Base-by-base conservation (phyloP, 2,329 filamentous ascomycete genomes). In the Aspergillus calidoustus region DNA sequence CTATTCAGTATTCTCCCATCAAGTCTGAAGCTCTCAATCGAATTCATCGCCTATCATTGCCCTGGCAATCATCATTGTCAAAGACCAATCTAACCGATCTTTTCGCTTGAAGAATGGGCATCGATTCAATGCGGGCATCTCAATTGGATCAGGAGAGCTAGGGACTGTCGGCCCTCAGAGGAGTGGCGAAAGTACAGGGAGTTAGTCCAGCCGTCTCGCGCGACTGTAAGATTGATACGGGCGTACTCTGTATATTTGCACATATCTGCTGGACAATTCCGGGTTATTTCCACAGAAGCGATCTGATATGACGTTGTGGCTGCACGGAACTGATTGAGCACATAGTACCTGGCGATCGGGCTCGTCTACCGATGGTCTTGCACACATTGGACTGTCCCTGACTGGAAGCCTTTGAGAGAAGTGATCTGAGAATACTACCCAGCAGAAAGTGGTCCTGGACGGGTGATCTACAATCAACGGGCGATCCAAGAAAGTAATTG, bases 381-480 rank as follows among this genome's bases (percentile, higher is more conserved):
- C 13, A 17, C 13, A 41, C 8, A 41, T 23, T 15, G 15, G 44
- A 19, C 19, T 22, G 5, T 17, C 19, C 23, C 44, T 47, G 15
- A 17, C 15, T 6, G 13, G 34, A 41, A 13, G 13, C 34, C 34
- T 53, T n/a, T 25, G n/a, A 23, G n/a, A 53, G 25, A 22, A 38
- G 28, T 41, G 28, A 41, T 41, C 34, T 41, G 11, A 38, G n/a
- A 19, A 52, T 34, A 31, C 19, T 31, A 22, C 7, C 22, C n/a
- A 15, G n/a, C 17, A 22, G 31, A 57, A 30, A 44, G n/a, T 43
- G 31, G 52, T 30, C 22, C 23, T 28, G 47, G 51, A 15, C 57
- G 61, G 61, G 55, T 63, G 61, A 63, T 63, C 61, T 63, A 34
- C 61, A 41, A 50, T 63, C 58, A 48, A 55, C 53, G 48, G 51